A percentile compares a stretch with the other conserved stretches of the same genome.
Conservation (phyloP, 176 grass and related monocot genomes). For the Bromus sterilis region DNA sequence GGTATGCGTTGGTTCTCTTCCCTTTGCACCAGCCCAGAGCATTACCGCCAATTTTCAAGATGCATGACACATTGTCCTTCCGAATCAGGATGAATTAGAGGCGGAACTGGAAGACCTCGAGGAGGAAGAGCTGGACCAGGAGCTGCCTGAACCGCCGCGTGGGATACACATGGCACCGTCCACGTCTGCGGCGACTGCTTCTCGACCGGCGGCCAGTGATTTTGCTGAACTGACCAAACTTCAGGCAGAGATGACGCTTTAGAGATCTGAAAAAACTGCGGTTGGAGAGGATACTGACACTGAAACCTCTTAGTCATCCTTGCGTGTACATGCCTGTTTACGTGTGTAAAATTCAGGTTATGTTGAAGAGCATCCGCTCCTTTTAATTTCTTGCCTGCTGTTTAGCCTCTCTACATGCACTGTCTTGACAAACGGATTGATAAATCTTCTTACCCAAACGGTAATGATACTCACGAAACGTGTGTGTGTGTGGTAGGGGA, state of each 20-base stretch:
- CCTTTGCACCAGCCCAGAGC: background rate
- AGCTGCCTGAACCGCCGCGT: conserved; percentile 29
- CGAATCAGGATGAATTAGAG: conserved; percentile 54
- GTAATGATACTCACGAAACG: no score
- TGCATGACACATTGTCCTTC: background rate
- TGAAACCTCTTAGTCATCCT: background rate
- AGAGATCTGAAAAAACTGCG: background rate
- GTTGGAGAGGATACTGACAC: background rate
- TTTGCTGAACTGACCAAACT: conserved; percentile 35
- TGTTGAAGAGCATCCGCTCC: background rate
- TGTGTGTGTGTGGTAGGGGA: no score
- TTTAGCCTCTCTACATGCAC: background rate
- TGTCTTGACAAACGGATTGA: no score
- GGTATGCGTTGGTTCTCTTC: conserved; percentile 11
- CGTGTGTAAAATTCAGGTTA: conserved; percentile 14
- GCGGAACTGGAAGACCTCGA: conserved; percentile 64
- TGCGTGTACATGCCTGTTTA: background rate
- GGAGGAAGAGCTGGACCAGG: conserved; percentile 30
- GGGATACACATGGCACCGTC: background rate
- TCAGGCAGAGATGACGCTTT: conserved; percentile 54
- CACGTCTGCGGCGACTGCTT: background rate
- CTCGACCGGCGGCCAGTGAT: conserved; percentile 14
- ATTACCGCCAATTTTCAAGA: background rate
- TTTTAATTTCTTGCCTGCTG: background rate
- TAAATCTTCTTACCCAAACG: no score